Evolutionary conservation across 2,329 filamentous ascomycete genomes (phyloP), one percentile per base, ranked within the genome.

Genomic region (Lasiodiplodia theobromae): DNA sequence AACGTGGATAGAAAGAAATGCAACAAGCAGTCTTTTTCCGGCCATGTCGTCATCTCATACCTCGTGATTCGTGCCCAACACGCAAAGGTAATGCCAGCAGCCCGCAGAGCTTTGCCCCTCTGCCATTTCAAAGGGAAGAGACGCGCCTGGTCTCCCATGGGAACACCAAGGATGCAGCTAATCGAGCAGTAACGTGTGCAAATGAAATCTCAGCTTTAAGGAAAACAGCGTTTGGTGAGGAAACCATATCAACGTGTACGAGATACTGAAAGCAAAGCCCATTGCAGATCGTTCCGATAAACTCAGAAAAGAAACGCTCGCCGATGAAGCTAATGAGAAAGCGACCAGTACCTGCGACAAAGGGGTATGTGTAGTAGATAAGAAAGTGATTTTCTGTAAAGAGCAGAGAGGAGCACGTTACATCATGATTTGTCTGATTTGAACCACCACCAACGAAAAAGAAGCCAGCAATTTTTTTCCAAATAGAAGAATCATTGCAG

Each of bases 351-450:
- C 52, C 68, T 66, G 56, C 38, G 62, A 66, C 53, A 57, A 40
- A 62, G 66, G 63, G 63, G 63, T 66, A 66, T 66, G 63, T 66
- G 63, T 66, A 63, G 58, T 47, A 66, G 63, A 66, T 66, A 64
- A 64, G 60, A 64, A 64, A 64, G 47, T 64, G 60, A 64, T 64
- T 64, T 64, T 64, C 60, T 64, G 65, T 67, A 67, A 67, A 67
- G 54, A 58, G 52, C 52, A 66, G 52, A 57, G 52, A 66, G 64
- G 52, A 67, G 65, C 65, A 67, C 65, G 65, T 67, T 67, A 67
- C 65, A 67, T 67, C 65, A 67, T 67, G 65, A 67, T 67, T 47
- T 58, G 53, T 67, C 60, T 64, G 60, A 64, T 64, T 63, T 64
- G 60, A 64, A 64, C 60, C 60, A 64, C 60, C 60, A 49, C 60